A percentile compares a stretch with the other conserved stretches of the same genome.
phyloP scores from a whole-genome alignment of 2,329 filamentous ascomycete genomes.

The Ophiocordyceps camponoti-floridani region DNA sequence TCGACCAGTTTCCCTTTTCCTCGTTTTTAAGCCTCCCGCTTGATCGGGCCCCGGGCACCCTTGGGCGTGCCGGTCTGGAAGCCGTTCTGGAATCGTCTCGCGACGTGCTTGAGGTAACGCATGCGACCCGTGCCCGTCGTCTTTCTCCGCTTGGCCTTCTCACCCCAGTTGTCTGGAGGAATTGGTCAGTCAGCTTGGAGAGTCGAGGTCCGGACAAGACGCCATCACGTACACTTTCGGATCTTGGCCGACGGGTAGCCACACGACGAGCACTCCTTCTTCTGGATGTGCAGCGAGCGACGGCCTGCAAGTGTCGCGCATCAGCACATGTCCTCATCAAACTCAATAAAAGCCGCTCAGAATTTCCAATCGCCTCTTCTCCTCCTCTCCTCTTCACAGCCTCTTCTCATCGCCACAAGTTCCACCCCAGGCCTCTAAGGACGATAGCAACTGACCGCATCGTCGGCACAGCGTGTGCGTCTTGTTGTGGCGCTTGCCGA shows the following conservation, averaged over 20 bases:
- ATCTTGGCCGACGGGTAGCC: slow-evolving; percentile 95
- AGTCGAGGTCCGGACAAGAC: not conserved
- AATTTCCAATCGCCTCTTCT: not conserved
- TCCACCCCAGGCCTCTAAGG: not conserved
- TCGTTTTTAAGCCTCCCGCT: slow-evolving; percentile 6
- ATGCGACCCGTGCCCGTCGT: slow-evolving; percentile 93
- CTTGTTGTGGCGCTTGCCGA: slow-evolving; percentile 74
- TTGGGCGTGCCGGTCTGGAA: slow-evolving; percentile 86
- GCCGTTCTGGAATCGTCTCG: slow-evolving; percentile 91
- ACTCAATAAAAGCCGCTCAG: slow-evolving; percentile 1
- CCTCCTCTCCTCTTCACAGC: too few relatives aligned
- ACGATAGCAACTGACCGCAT: slow-evolving; percentile 64
- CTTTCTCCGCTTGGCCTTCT: slow-evolving; percentile 99
- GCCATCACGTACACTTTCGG: slow-evolving; percentile 76
- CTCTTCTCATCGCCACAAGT: not conserved
- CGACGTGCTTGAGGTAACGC: slow-evolving; percentile 82
- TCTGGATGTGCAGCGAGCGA: slow-evolving; percentile 98
- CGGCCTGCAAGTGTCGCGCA: slow-evolving; percentile 41
- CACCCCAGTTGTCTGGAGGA: slow-evolving; percentile 86
- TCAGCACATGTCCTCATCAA: slow-evolving; percentile 7
- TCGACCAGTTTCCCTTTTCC: not conserved
- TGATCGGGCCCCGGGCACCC: slow-evolving; percentile 38
- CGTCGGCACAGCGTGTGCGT: slow-evolving; percentile 96
- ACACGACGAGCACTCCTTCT: slow-evolving; percentile 91
- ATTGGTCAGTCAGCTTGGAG: not conserved